phyloP scores from a whole-genome alignment of 2,329 filamentous ascomycete species.

The Pleurostoma richardsiae region DNA sequence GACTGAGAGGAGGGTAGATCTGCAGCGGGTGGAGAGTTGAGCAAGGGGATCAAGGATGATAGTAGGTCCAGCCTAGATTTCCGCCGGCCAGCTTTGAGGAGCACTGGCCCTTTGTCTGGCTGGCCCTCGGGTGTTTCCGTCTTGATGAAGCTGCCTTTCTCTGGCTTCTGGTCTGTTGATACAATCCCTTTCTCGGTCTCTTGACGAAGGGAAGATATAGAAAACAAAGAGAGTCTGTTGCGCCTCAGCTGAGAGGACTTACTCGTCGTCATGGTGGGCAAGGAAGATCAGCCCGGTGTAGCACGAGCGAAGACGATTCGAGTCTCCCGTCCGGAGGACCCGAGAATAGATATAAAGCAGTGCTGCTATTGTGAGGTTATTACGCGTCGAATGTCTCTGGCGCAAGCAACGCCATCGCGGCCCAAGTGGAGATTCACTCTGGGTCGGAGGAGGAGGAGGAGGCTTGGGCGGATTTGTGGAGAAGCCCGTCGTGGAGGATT shows the following conservation, averaged over 20 bases:
- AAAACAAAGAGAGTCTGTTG: constrained; percentile 8
- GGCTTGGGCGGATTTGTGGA: too few relatives aligned
- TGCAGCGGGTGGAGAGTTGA: constrained; percentile 24
- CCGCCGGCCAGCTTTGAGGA: constrained; percentile 11
- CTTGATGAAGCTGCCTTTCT: neutral
- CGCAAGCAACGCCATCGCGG: too few relatives aligned
- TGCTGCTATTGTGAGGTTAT: too few relatives aligned
- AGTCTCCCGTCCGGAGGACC: too few relatives aligned
- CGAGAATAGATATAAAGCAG: too few relatives aligned
- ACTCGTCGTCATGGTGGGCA: constrained; percentile 11
- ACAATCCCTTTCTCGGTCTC: neutral
- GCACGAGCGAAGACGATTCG: too few relatives aligned
- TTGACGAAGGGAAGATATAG: neutral
- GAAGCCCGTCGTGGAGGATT: too few relatives aligned
- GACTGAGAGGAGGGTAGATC: constrained; percentile 19
- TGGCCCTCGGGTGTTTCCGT: constrained; percentile 1
- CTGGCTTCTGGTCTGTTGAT: neutral
- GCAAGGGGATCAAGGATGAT: constrained; percentile 26
- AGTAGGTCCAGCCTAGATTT: constrained; percentile 24
- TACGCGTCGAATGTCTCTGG: too few relatives aligned
- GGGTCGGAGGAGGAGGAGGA: too few relatives aligned
- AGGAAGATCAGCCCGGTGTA: neutral
- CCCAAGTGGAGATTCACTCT: too few relatives aligned
- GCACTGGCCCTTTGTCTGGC: constrained; percentile 9
- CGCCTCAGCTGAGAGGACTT: constrained; percentile 9